Conservation (phyloP, 1,139 yeast species). For the Hemisphaericaspora subhashii region DNA sequence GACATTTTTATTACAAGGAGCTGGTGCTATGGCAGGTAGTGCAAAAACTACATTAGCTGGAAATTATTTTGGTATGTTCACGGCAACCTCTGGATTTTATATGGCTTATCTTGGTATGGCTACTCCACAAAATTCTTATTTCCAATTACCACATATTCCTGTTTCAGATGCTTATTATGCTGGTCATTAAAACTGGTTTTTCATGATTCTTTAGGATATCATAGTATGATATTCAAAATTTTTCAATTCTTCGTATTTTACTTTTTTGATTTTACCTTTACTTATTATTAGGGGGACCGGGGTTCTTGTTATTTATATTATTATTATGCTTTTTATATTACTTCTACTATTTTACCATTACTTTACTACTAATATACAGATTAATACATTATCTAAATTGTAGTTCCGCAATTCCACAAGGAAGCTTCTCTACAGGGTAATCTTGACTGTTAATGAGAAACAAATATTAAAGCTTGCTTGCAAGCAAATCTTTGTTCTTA, state of each 20-base stretch:
- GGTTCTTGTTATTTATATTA: neutral
- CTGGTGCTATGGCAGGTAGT: conserved; percentile 32
- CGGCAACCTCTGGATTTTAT: conserved; percentile 27
- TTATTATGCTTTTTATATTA: neutral
- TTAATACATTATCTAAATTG: neutral
- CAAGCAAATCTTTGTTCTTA: too few species aligned
- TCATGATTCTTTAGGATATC: too few species aligned
- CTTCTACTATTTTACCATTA: conserved; percentile 1
- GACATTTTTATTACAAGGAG: conserved; percentile 37
- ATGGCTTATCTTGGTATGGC: conserved; percentile 75
- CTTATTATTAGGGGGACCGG: conserved; percentile 4
- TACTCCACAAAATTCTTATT: conserved; percentile 58
- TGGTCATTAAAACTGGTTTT: conserved; percentile 4
- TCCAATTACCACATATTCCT: conserved; percentile 19
- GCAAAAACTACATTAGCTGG: conserved; percentile 53
- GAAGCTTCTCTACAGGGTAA: too few species aligned
- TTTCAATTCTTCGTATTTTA: conserved; percentile 1
- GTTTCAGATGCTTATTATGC: neutral
- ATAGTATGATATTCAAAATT: neutral
- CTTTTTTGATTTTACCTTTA: neutral
- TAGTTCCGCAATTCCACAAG: too few species aligned
- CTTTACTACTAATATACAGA: conserved; percentile 6
- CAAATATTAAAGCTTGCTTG: too few species aligned
- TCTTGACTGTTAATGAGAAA: too few species aligned
- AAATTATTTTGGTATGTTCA: conserved; percentile 68